Conservation (phyloP, 441 rosid genomes). For the Croton setiger region DNA sequence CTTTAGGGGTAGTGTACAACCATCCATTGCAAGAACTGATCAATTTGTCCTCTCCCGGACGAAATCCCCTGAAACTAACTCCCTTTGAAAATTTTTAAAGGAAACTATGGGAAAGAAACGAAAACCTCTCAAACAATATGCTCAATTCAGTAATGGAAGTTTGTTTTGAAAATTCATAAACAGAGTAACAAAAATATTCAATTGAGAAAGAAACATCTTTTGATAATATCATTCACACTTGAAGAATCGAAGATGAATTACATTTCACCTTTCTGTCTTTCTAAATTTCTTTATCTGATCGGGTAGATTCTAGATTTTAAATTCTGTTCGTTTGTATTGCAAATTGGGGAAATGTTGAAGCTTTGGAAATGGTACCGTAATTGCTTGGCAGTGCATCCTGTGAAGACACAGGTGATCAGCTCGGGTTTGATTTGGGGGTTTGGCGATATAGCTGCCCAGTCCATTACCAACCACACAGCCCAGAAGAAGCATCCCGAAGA, state of each 20-base stretch:
- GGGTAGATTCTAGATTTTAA: background rate
- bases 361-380: constrained; percentile 53
- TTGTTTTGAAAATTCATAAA: background rate
- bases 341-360: constrained; percentile 31
- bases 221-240: background rate
- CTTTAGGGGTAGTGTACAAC: background rate
- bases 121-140: background rate
- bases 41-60: background rate
- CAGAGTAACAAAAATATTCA: background rate
- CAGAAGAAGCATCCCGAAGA: constrained; percentile 26
- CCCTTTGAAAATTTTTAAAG: background rate
- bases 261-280: background rate
- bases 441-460: constrained; percentile 59
- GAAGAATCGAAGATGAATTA: background rate
- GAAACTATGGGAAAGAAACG: constrained; percentile 1
- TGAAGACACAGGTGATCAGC: constrained; percentile 56
- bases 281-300: background rate
- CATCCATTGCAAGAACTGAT: background rate
- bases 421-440: constrained; percentile 61
- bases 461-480: constrained; percentile 38
- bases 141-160: background rate
- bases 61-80: background rate
- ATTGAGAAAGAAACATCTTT: background rate
- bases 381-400: constrained; percentile 47
- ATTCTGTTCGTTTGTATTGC: background rate